phyloP scores from a whole-genome alignment of 768 basidiomycete species.

The Nidularia sp. region DNA sequence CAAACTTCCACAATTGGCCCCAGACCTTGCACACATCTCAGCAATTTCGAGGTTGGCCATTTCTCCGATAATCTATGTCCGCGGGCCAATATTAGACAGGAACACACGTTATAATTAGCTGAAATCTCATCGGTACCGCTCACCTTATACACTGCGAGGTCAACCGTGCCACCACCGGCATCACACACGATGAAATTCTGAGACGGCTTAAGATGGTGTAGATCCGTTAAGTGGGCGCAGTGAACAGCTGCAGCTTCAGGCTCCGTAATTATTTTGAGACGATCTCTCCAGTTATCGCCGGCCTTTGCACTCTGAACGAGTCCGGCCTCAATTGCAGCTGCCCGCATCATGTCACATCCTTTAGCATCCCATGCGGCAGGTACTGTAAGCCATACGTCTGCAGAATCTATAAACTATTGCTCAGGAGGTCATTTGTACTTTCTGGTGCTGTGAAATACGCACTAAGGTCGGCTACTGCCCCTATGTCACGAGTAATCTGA shows the following conservation, averaged over 20 bases:
- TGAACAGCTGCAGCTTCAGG: constrained; percentile 90
- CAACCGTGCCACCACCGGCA: constrained; percentile 80
- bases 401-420: constrained; percentile 49
- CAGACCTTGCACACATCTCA: constrained; percentile 84
- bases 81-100: constrained; percentile 7
- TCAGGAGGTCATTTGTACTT: background rate
- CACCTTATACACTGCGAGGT: constrained; percentile 58
- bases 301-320: constrained; percentile 70
- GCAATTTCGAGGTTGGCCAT: constrained; percentile 84
- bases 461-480: constrained; percentile 84
- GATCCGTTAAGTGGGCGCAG: constrained; percentile 74
- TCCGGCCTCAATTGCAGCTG: constrained; percentile 77
- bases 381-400: constrained; percentile 83
- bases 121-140: constrained; percentile 1
- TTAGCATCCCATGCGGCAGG: constrained; percentile 90
- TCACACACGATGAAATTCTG: constrained; percentile 93
- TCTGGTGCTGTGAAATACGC: constrained; percentile 14
- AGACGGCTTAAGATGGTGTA: constrained; percentile 74
- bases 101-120: constrained; percentile 2
- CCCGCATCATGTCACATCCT: constrained; percentile 83
- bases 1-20: constrained; percentile 82
- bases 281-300: constrained; percentile 78
- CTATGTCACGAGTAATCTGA: constrained; percentile 84
- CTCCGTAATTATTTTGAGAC: constrained; percentile 79
- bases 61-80: constrained; percentile 68